Base-by-base conservation (phyloP, 352 stramenopile genomes). In the Phytophthora foliorum region DNA sequence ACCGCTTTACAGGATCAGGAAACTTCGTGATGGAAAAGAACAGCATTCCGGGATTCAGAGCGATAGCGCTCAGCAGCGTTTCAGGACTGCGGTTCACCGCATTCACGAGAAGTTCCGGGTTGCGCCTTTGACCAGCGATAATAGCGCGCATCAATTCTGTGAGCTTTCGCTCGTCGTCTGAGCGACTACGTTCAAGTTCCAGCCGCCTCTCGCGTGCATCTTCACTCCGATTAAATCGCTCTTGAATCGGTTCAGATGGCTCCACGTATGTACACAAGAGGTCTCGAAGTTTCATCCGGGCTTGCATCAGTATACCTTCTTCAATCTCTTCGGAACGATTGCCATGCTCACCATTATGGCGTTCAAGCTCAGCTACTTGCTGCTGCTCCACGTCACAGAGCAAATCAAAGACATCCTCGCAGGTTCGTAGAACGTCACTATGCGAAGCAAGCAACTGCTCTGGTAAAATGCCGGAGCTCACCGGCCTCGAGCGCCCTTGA, bases 1-100 rank as follows among this genome's bases (percentile, higher is more conserved):
- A 94, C 6, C 74, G 59, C 67, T 92, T 90, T n/a, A 93, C 86
- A 3, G 73, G 54, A 0, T 81, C 72, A 4, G 84, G 44, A 39
- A 90, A 92, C 60, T 93, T 91, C 13, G 76, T 82, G 59, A 94
- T 92, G 6, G 72, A 71, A 25, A 93, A 93, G 19, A 86, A 64
- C 25, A 94, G 61, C 52, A 94, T 93, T 0, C 87, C 83, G 10
- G 85, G 80, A 62, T 93, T 91, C 14, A 85, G 60, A 6, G 77
- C 44, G 13, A 92, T 77, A 0, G 85, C 82, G 34, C 68, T 88
- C 41, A 90, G 55, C n/a, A 94, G 56, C 4, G 90, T 86, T 57
- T 91, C 87, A 4, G 82, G 84, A 17, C 74, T 85, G n/a, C 81
- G 75, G 41, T 87, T 90, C 61, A 92, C 81, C 0, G 72, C 79